Percentiles rank a stretch among this genome's conserved stretches.
Evolutionary conservation across 2,329 filamentous ascomycete genomes (phyloP).

Genomic region (Didymella sp.): DNA sequence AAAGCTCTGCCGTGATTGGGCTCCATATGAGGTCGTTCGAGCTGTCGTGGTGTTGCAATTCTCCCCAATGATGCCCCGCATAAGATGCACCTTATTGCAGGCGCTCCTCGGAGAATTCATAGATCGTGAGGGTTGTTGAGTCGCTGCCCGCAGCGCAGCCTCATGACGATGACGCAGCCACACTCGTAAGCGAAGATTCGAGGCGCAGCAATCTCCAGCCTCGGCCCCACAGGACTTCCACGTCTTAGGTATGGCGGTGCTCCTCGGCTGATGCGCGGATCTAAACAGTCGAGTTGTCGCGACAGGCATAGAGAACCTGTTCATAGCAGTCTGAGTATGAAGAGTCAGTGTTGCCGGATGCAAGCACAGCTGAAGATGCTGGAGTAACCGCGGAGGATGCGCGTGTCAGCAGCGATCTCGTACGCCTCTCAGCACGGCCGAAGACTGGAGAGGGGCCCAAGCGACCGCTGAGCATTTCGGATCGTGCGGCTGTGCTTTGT

Average conservation of each 20-base stretch:
- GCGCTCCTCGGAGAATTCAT: not conserved
- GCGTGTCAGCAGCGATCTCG: constrained; percentile 1
- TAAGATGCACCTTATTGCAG: constrained; percentile 18
- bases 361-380: not conserved
- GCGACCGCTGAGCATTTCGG: constrained; percentile 10
- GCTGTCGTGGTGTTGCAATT: constrained; percentile 8
- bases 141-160: not conserved
- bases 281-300: not conserved
- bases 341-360: not conserved
- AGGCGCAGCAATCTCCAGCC: constrained; percentile 27
- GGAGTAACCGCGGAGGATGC: not conserved
- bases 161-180: constrained; percentile 26
- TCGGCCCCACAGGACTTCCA: constrained; percentile 15
- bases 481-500: constrained; percentile 17
- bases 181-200: constrained; percentile 16
- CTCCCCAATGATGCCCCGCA: constrained; percentile 27
- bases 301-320: too few species aligned
- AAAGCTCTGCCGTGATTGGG: constrained; percentile 25
- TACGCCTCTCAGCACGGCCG: constrained; percentile 1
- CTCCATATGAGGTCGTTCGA: constrained; percentile 9
- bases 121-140: constrained; percentile 5
- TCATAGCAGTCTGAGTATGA: not conserved
- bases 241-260: constrained; percentile 13
- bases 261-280: not conserved
- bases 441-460: not conserved